Base-by-base conservation (phyloP, 306 rosid species). In the Quercus parvula region DNA sequence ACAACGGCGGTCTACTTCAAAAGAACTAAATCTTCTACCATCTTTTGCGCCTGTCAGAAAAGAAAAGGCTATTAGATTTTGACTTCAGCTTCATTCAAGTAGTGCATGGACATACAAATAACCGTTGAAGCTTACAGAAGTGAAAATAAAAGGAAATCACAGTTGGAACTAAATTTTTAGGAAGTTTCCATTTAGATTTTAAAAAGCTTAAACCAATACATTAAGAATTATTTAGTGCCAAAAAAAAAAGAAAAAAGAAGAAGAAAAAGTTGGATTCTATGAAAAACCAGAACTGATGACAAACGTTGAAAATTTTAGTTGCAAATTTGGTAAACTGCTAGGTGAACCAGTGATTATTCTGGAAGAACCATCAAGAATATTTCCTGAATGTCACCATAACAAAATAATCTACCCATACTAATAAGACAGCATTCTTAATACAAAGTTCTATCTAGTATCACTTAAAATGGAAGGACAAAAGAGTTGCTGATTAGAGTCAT, bases 1-100 rank as follows among this genome's bases (percentile, higher is more conserved):
- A 74, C 27, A 10, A 1, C 84, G 90, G 46, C 28, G 80, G 49
- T 90, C 86, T 38, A 28, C 74, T 56, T 78, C 86, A 35, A 79
- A 44, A 75, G 78, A 51, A 71, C 25, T 84, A 27, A 59, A 66
- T 64, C 72, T 72, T 75, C 78, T 75, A 30, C 56, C 69, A 44
- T 81, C 82, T 73, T 70, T 67, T 13, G 75, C 28, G 73, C 86
- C 92, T 86, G 70, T 28, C 25, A 73, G 56, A 64, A 25, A 74
- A 72, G 14, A 77, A 49, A 20, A 51, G 56, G 12, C 38, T 56
- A 25, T 3, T 49, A 56, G 14, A 27, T 56, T 22, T 75, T 0
- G 41, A 17, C 27, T 52, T 19, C 10, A 3, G 74, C 2, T 74
- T 9, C 57, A 22, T 63, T 14, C 2, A 49, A 11, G 17, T 11